Percentiles rank a stretch among this genome's conserved stretches.
These are phyloP conservation scores for Vinca minor DNA, from an alignment of 257 asterid species.

Conservation along the genomic window DNA sequence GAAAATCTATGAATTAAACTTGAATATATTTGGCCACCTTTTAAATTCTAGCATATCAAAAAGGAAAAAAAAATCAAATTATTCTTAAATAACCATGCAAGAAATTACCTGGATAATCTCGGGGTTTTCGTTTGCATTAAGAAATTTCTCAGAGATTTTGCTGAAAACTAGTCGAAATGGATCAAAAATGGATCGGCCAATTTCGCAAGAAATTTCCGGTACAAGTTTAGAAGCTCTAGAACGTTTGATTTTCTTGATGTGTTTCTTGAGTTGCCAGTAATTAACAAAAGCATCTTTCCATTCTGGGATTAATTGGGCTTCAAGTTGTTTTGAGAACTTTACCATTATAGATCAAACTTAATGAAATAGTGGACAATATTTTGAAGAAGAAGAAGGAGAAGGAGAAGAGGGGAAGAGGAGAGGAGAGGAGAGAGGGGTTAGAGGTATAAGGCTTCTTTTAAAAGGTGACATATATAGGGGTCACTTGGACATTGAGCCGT, in stretches of 20 bases:
- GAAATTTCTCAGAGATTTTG: slow-evolving; percentile 13
- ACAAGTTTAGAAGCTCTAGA: slow-evolving; percentile 34
- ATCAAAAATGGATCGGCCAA: slow-evolving; percentile 53
- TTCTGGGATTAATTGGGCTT: slow-evolving; percentile 80
- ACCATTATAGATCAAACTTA: slow-evolving; percentile 64
- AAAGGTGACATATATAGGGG: slow-evolving; percentile 30
- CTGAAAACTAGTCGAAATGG: slow-evolving; percentile 28
- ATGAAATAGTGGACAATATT: too few species aligned
- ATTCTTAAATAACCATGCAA: neutral
- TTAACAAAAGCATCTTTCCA: slow-evolving; percentile 85
- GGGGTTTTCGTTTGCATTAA: slow-evolving; percentile 13
- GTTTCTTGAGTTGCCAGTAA: slow-evolving; percentile 70
- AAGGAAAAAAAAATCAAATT: neutral
- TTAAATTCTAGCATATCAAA: neutral
- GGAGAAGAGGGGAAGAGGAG: slow-evolving; percentile 2
- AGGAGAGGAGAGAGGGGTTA: slow-evolving; percentile 7
- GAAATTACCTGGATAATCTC: slow-evolving; percentile 41
- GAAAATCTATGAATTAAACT: neutral
- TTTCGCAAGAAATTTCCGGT: slow-evolving; percentile 19
- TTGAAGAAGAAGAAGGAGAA: neutral
- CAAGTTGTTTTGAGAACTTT: slow-evolving; percentile 77
- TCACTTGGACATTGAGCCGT: too few species aligned
- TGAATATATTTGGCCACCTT: neutral
- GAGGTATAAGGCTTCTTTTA: slow-evolving; percentile 14
- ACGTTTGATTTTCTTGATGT: slow-evolving; percentile 54